Conservation (phyloP, 192 early-diverging fungal species). For the Pilaira anomala region DNA sequence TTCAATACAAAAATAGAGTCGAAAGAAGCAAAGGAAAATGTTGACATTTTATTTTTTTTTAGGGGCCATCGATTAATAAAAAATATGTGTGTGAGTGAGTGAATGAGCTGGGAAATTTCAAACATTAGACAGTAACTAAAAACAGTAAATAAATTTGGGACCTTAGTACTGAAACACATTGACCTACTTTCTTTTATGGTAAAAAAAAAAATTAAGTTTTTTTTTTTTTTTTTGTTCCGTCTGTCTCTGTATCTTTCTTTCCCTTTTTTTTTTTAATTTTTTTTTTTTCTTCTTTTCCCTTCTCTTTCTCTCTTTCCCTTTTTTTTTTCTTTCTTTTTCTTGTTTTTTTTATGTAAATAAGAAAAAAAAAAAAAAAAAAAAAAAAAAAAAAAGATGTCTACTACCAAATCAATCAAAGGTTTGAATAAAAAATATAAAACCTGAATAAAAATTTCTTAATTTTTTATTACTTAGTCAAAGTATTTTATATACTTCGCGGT, state of each 20-base stretch:
- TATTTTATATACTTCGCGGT: conserved; percentile 31
- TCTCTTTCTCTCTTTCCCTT: not conserved
- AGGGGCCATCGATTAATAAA: too few relatives aligned
- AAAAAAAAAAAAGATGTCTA: too few relatives aligned
- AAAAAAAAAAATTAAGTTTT: conserved; percentile 13
- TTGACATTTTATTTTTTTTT: too few relatives aligned
- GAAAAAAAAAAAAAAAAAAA: not conserved
- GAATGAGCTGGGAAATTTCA: conserved; percentile 12
- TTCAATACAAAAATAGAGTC: too few relatives aligned
- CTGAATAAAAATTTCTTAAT: not conserved
- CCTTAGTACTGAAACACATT: conserved; percentile 28
- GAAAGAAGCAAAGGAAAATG: too few relatives aligned
- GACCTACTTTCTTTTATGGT: conserved; percentile 20
- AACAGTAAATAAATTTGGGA: conserved; percentile 13
- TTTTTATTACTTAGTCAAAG: conserved; percentile 29
- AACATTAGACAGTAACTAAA: conserved; percentile 17
- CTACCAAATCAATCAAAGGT: conserved; percentile 15
- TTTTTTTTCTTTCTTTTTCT: conserved; percentile 1
- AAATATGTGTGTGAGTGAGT: too few relatives aligned
- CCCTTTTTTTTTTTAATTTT: conserved; percentile 14
- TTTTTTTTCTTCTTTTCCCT: conserved; percentile 12
- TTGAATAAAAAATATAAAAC: conserved; percentile 1
- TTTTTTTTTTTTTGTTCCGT: not conserved
- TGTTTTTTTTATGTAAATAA: not conserved
- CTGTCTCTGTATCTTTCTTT: conserved; percentile 18